Percentiles rank a stretch among this genome's conserved stretches.
phyloP scores from a whole-genome alignment of 345 rosid species.

The Pistacia integerrima region DNA sequence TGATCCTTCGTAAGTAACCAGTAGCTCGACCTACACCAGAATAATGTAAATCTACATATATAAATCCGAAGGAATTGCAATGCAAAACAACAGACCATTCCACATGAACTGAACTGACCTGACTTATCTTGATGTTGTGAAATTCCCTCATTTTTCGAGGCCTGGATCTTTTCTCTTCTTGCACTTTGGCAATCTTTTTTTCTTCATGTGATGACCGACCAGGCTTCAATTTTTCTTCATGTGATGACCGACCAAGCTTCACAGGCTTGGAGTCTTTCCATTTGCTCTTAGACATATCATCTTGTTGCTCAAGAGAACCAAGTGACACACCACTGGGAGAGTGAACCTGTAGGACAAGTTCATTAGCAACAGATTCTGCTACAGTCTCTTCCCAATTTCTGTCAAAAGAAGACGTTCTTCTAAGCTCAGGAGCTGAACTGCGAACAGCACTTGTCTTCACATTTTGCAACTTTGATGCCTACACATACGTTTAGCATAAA shows the following conservation, averaged over 20 bases:
- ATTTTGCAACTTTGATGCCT: slow-evolving; percentile 52
- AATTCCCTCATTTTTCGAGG: slow-evolving; percentile 92
- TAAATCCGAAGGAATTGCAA: slow-evolving; percentile 2
- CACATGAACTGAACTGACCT: slow-evolving; percentile 49
- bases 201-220: slow-evolving; percentile 90
- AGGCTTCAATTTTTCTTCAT: slow-evolving; percentile 82
- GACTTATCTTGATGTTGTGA: slow-evolving; percentile 92
- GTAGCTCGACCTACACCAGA: slow-evolving; percentile 74
- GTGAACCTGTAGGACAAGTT: slow-evolving; percentile 74
- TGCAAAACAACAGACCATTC: not conserved
- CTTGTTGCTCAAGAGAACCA: slow-evolving; percentile 58
- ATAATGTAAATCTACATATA: not conserved
- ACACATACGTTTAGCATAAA: slow-evolving; percentile 24
- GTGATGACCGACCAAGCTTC: slow-evolving; percentile 80
- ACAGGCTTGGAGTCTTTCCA: slow-evolving; percentile 62
- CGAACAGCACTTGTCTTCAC: slow-evolving; percentile 40
- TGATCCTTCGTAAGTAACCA: slow-evolving; percentile 88
- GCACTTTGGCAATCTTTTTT: slow-evolving; percentile 76
- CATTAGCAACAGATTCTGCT: slow-evolving; percentile 88
- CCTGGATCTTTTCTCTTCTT: slow-evolving; percentile 85
- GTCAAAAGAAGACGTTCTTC: slow-evolving; percentile 92
- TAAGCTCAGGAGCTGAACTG: slow-evolving; percentile 58
- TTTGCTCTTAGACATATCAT: slow-evolving; percentile 66
- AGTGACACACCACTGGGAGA: slow-evolving; percentile 49
- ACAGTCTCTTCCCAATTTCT: slow-evolving; percentile 86